Base-by-base conservation (phyloP, 2,329 filamentous ascomycete genomes). In the Aspergillus piperis region DNA sequence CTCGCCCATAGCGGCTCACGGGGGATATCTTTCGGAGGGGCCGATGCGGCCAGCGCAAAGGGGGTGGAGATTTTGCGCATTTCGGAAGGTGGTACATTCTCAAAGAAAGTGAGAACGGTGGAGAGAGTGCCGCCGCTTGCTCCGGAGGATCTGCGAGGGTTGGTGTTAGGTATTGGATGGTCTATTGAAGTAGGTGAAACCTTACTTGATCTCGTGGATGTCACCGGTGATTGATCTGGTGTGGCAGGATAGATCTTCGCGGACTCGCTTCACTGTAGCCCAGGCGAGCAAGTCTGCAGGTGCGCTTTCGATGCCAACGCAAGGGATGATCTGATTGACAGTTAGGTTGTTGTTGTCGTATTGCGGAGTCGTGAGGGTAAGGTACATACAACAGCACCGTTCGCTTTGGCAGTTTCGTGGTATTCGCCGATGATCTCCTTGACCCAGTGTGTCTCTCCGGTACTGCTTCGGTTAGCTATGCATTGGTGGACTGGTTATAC, bases 371-470 rank as follows among this genome's bases (percentile, higher is more conserved):
- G 8, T 21, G 8, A 50, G 7, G 21, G 8, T 8, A 17, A 11
- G 38, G 17, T 23, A 69, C 80, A 74, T 68, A 86, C 82, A 73
- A 89, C 85, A 57, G 86, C 85, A 27, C 83, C 82, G 61, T 81
- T 88, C 51, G 78, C 74, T 67, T 86, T 85, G 6, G 87, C 87
- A 1, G 77, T 80, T 8, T 81, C 79, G 63, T 89, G 81, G 67
- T 87, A 88, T 67, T 86, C 85, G 19, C 81, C 73, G 58, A 88
- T 81, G 77, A 89, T 87, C 50, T 85, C 81, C 63, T 82, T 81
- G 41, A 88, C 79, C 86, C 87, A 90, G 2, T 85, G 84, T 0
- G 83, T 81, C 70, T 89, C 87, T 51, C 87, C 87, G 5, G 87
- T 88, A 51, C 80, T 81, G 57, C 38, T n/a, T 61, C 49, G 30